Evolutionary conservation across 768 basidiomycete genomes (phyloP), one percentile per base, ranked within the genome.

Genomic region (Lepiota venenata): DNA sequence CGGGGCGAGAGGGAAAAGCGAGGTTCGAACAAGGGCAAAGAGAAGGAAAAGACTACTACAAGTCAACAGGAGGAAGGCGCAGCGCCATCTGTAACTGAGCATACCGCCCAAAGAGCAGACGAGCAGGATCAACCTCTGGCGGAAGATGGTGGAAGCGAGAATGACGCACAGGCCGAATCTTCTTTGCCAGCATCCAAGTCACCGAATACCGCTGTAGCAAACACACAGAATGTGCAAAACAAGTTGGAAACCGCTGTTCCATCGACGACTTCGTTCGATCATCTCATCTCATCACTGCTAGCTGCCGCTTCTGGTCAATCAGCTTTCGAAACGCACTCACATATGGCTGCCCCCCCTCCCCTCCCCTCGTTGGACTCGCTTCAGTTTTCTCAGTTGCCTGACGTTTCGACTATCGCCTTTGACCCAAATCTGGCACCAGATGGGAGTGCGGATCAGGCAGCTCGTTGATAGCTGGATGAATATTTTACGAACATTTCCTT

Each of bases 391-490:
- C 45, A 55, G 40, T 5, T 40, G 9, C 29, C 10, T 35, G 10
- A 27, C 29, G 22, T n/a, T 29, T n/a, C 29, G 10, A 7, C 20
- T 36, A 8, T 29, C 8, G 39, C 40, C 6, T 32, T 35, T 7
- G 21, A 35, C 16, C 2, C 21, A 12, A 15, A 45, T 27, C 38
- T 42, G 21, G 41, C 55, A 18, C 27, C 25, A 5, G 21, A 41
- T 41, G 57, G 57, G 29, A 57, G 58, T 12, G 60, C 67, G 38
- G 79, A 81, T 58, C 69, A 71, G 47, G 58, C 68, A 18, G n/a
- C 61, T 73, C 10, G 73, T 79, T 56, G 76, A 82, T 56, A 76
- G 71, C 36, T 82, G 79, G 79, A 69, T 82, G 66, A 73, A 71
- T 47, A 73, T 78, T 45, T 66, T 82, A n/a, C 71, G 79, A 40